These are phyloP conservation scores for Raphidocelis subcapitata DNA, from an alignment of 139 green algal species.

Conservation along the genomic window DNA sequence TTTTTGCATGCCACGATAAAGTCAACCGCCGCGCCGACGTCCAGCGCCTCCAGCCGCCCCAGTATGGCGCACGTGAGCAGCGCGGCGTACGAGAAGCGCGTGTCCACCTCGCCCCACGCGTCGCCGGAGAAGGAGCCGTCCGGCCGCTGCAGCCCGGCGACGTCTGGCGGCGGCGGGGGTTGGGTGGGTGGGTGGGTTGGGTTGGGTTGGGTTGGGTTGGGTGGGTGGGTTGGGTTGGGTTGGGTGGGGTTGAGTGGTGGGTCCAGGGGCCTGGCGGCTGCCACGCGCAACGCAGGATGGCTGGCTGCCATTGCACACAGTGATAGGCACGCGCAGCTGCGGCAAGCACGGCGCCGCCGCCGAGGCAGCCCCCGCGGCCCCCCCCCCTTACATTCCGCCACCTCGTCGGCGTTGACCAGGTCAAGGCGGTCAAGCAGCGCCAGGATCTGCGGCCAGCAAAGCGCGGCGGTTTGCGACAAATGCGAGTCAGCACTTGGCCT, in stretches of 20 bases:
- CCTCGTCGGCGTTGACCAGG: conserved; percentile 65
- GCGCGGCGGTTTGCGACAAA: no score
- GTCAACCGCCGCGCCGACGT: conserved; percentile 70
- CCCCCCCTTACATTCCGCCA: conserved; percentile 65
- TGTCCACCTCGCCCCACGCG: conserved; percentile 97
- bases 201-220: neutral
- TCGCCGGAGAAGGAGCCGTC: conserved; percentile 96
- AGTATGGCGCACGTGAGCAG: conserved; percentile 74
- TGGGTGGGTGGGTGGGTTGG: neutral
- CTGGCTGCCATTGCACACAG: no score
- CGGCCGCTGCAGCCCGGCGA: conserved; percentile 75
- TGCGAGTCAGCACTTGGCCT: no score
- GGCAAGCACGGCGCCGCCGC: no score
- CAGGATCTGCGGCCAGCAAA: conserved; percentile 78
- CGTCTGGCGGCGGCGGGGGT: conserved; percentile 46
- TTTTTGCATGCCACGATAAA: conserved; percentile 91
- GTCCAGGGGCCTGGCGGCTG: no score
- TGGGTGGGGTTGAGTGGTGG: neutral
- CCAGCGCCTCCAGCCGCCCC: conserved; percentile 40
- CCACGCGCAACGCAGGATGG: no score
- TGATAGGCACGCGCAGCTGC: no score
- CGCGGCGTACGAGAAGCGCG: conserved; percentile 95
- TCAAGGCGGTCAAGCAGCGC: conserved; percentile 83
- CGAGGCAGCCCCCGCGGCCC: neutral
- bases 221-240: neutral